Percentiles rank a stretch among this genome's conserved stretches.
Evolutionary conservation across 2,329 filamentous ascomycete genomes (phyloP).

Genomic region (Nectriaceae sp.): DNA sequence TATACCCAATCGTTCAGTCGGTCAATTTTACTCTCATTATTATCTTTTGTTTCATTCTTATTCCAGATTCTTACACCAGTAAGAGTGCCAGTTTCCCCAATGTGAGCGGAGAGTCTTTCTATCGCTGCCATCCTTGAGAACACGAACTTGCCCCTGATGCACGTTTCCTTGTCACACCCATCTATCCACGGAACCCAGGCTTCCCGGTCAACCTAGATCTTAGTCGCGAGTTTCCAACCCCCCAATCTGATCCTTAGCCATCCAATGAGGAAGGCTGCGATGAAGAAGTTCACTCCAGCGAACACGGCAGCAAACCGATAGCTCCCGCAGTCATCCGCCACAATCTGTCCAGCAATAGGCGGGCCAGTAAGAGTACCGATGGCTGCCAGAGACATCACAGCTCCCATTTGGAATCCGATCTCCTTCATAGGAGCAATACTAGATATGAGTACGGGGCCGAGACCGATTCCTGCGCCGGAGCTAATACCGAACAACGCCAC

Average conservation of each 20-base stretch:
- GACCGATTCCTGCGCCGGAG: constrained; percentile 17
- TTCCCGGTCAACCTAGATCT: constrained; percentile 3
- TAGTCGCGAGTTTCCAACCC: constrained; percentile 12
- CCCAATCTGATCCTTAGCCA: constrained; percentile 14
- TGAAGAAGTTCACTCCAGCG: constrained; percentile 15
- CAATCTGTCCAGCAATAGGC: constrained; percentile 15
- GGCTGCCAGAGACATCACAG: constrained; percentile 14
- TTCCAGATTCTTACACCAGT: no score
- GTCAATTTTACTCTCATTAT: no score
- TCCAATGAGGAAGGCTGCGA: constrained; percentile 14
- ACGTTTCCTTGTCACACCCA: no score
- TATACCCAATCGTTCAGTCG: no score
- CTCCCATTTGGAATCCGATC: constrained; percentile 19
- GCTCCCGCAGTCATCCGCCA: constrained; percentile 13
- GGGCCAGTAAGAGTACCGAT: constrained; percentile 16
- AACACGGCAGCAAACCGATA: constrained; percentile 19
- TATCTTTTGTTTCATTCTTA: no score
- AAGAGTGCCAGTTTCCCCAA: no score
- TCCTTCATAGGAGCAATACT: constrained; percentile 14
- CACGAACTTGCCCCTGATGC: no score
- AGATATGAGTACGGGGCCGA: constrained; percentile 13
- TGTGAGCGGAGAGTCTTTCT: no score
- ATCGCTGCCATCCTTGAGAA: no score
- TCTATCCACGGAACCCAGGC: not conserved
- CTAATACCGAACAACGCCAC: constrained; percentile 16